A percentile compares a stretch with the other conserved stretches of the same genome.
Evolutionary conservation across 495 filamentous ascomycete species (phyloP).

Genomic region (Diplogelasinospora grovesii): DNA sequence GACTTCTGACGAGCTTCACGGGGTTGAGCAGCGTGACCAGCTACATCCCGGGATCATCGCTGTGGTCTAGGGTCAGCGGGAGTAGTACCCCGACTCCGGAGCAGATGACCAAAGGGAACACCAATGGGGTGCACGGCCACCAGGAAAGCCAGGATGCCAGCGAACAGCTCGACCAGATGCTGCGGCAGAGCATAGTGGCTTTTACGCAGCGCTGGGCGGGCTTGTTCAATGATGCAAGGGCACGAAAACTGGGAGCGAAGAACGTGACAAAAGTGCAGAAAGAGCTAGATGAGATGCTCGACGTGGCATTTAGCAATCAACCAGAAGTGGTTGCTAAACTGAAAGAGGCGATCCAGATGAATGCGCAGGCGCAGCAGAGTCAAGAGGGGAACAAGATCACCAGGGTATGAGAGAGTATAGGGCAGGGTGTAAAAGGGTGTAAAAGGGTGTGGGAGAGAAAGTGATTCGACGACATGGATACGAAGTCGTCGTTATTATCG

Average conservation of each 20-base stretch:
- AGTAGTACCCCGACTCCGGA: slow-evolving; percentile 13
- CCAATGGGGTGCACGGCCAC: slow-evolving; percentile 6
- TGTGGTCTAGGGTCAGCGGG: slow-evolving; percentile 31
- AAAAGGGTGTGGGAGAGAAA: too few species aligned
- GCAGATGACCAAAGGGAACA: too few species aligned
- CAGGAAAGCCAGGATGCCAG: slow-evolving; percentile 52
- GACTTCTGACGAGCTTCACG: slow-evolving; percentile 35
- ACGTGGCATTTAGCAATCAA: slow-evolving; percentile 38
- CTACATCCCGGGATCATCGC: slow-evolving; percentile 28
- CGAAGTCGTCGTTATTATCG: too few species aligned
- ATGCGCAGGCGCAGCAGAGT: slow-evolving; percentile 34
- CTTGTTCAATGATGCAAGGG: slow-evolving; percentile 30
- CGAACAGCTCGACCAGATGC: slow-evolving; percentile 71
- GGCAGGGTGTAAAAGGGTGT: too few species aligned
- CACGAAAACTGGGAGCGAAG: slow-evolving; percentile 27
- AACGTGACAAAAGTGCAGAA: slow-evolving; percentile 35
- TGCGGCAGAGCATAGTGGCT: slow-evolving; percentile 71
- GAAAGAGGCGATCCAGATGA: slow-evolving; percentile 43
- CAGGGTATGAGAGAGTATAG: too few species aligned
- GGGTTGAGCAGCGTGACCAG: too few species aligned
- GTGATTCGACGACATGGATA: too few species aligned
- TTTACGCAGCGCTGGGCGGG: slow-evolving; percentile 61
- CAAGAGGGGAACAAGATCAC: too few species aligned
- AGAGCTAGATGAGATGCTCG: slow-evolving; percentile 40
- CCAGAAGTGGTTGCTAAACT: slow-evolving; percentile 43